Conservation (phyloP, 2,329 filamentous ascomycete genomes). For the Ophiocordyceps robertsii region DNA sequence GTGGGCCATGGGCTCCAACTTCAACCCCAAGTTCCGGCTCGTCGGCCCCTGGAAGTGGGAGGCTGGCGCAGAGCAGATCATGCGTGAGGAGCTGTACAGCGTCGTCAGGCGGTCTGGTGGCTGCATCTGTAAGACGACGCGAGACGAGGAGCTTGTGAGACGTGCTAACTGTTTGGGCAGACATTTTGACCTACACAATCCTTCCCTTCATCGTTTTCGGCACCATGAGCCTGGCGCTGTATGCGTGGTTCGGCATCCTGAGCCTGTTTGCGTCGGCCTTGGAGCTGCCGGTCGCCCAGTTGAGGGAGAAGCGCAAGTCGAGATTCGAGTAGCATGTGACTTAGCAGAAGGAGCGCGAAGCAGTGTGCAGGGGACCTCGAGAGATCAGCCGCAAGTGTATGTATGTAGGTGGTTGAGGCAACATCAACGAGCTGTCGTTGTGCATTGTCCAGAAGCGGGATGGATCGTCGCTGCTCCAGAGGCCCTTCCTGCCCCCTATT, state of each 20-base stretch:
- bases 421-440: background rate
- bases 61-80: conserved; percentile 19
- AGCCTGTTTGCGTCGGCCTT: conserved; percentile 1
- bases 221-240: conserved; percentile 14
- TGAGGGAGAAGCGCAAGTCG: background rate
- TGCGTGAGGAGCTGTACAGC: conserved; percentile 26
- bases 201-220: conserved; percentile 22
- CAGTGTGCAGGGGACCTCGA: background rate
- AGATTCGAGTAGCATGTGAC: background rate
- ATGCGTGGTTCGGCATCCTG: conserved; percentile 8
- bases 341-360: background rate
- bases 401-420: too few species aligned
- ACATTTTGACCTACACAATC: conserved; percentile 21
- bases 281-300: too few species aligned
- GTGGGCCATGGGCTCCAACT: conserved; percentile 35
- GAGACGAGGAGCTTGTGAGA: background rate
- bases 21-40: conserved; percentile 34
- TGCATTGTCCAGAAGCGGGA: background rate
- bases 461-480: too few species aligned
- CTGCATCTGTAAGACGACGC: conserved; percentile 18
- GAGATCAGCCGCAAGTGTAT: too few species aligned
- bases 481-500: too few species aligned
- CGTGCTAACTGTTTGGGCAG: conserved; percentile 10
- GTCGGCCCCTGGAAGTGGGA: conserved; percentile 29
- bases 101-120: conserved; percentile 24